Conservation (phyloP, 1,284 basidiomycete species). For the Fomes fomentarius region DNA sequence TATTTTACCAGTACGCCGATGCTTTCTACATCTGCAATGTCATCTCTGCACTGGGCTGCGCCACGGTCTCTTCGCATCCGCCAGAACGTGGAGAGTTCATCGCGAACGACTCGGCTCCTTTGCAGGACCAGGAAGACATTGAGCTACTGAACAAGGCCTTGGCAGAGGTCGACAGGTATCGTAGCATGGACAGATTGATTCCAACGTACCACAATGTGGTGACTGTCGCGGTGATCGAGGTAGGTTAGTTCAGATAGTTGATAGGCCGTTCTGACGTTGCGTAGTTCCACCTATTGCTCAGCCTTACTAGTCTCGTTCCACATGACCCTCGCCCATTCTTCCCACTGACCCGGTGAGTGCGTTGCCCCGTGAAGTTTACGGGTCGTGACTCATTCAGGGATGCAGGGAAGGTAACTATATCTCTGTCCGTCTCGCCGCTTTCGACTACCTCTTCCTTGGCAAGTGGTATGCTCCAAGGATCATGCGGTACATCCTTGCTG, state of each 20-base stretch:
- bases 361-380: neutral
- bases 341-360: slow-evolving; percentile 80
- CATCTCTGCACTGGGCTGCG: slow-evolving; percentile 81
- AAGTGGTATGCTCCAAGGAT: slow-evolving; percentile 87
- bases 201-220: slow-evolving; percentile 95
- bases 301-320: slow-evolving; percentile 79
- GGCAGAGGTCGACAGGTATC: slow-evolving; percentile 87
- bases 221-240: slow-evolving; percentile 88
- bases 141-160: slow-evolving; percentile 73
- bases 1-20: slow-evolving; percentile 75
- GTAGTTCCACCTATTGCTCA: slow-evolving; percentile 84
- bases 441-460: slow-evolving; percentile 91
- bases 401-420: slow-evolving; percentile 90
- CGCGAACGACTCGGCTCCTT: slow-evolving; percentile 63
- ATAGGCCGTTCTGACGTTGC: neutral
- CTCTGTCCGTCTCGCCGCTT: slow-evolving; percentile 89
- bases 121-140: slow-evolving; percentile 67
- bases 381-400: slow-evolving; percentile 14
- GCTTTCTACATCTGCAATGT: slow-evolving; percentile 90
- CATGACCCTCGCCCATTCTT: slow-evolving; percentile 86
- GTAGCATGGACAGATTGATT: slow-evolving; percentile 93
- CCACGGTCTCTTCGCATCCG: slow-evolving; percentile 71
- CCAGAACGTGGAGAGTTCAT: slow-evolving; percentile 80
- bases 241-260: slow-evolving; percentile 37
- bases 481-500: slow-evolving; percentile 89